Percentiles rank a stretch among this genome's conserved stretches.
Conservation (phyloP, 2,329 filamentous ascomycete species). For the Monosporascus sp. region DNA sequence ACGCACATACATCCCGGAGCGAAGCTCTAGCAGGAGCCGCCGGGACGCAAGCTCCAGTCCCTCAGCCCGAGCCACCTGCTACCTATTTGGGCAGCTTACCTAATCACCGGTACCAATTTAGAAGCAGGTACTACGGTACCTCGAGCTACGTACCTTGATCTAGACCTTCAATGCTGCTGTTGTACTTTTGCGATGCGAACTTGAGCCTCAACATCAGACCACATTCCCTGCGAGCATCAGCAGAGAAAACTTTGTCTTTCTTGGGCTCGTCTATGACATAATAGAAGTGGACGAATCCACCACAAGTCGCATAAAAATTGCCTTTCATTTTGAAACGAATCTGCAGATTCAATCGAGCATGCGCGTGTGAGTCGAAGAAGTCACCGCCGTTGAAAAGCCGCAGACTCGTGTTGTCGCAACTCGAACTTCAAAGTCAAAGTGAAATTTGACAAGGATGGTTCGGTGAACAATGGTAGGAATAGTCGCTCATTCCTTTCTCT, state of each 20-base stretch:
- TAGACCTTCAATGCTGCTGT: too few relatives aligned
- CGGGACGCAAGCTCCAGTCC: too few relatives aligned
- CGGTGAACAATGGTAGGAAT: background rate
- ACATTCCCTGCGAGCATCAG: background rate
- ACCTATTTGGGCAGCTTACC: too few relatives aligned
- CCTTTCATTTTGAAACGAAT: background rate
- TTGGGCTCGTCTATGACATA: too few relatives aligned
- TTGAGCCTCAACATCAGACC: background rate
- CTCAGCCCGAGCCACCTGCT: too few relatives aligned
- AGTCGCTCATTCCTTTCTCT: background rate
- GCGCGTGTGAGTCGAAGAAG: background rate
- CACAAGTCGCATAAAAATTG: too few relatives aligned
- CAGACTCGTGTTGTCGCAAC: background rate
- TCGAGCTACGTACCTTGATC: too few relatives aligned
- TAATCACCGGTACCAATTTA: too few relatives aligned
- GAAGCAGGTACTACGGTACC: too few relatives aligned
- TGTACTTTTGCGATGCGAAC: background rate
- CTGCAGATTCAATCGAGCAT: background rate
- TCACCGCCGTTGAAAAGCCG: background rate
- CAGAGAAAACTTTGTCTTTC: background rate
- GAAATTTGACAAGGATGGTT: background rate
- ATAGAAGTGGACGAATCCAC: too few relatives aligned
- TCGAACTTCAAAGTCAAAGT: background rate
- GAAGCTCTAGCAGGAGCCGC: too few relatives aligned
- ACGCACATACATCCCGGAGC: too few relatives aligned